Percentiles rank a stretch among this genome's conserved stretches.
These are phyloP conservation scores for Backusella psychrophila DNA, from an alignment of 192 early-diverging fungal species.

Conservation along the genomic window DNA sequence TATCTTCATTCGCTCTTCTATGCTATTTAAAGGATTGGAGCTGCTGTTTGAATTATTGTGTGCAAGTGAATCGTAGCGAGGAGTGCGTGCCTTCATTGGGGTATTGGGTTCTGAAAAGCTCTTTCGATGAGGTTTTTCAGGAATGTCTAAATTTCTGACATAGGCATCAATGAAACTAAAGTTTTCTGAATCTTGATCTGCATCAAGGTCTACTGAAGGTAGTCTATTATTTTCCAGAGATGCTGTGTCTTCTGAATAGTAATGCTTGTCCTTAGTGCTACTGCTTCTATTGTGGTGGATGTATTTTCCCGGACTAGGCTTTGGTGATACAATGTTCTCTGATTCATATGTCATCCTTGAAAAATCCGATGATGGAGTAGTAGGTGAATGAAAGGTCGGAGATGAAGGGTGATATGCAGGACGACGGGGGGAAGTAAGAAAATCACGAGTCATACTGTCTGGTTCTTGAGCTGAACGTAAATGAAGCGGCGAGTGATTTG, in stretches of 20 bases:
- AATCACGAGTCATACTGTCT: neutral
- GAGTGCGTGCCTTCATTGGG: neutral
- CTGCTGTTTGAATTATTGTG: neutral
- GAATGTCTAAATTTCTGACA: neutral
- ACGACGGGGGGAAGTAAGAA: neutral
- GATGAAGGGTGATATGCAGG: neutral
- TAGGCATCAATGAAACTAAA: neutral
- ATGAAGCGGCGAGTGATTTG: slow-evolving; percentile 9
- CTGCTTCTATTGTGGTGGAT: neutral
- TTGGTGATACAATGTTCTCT: neutral
- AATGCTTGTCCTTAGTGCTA: neutral
- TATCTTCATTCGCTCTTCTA: neutral
- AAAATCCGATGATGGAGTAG: neutral
- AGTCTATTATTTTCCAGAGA: neutral
- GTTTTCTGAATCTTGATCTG: neutral
- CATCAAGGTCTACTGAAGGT: neutral
- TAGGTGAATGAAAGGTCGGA: neutral
- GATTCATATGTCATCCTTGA: neutral
- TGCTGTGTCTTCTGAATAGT: neutral
- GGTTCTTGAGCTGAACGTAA: slow-evolving; percentile 1
- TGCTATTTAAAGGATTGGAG: neutral
- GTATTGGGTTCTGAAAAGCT: neutral
- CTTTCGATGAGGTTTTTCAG: neutral
- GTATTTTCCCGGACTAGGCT: neutral
- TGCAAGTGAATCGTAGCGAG: neutral